Conservation (phyloP, 1,284 basidiomycete species). For the Ustilago crameri region DNA sequence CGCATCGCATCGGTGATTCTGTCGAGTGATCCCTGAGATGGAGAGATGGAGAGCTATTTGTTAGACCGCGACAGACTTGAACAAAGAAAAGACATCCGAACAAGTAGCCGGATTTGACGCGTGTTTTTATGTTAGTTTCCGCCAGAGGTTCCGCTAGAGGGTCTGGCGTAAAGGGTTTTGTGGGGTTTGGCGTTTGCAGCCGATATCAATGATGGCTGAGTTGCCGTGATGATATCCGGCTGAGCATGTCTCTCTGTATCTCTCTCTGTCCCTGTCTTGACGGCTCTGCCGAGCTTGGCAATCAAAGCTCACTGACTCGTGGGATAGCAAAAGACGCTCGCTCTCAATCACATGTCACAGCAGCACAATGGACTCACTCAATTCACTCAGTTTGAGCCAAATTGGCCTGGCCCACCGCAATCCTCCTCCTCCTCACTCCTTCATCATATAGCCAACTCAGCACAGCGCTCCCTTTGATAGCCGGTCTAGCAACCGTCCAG, state of each 20-base stretch:
- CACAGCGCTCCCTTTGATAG: slow-evolving; percentile 11
- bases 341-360: not conserved
- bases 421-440: not conserved
- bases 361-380: too few species aligned
- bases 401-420: slow-evolving; percentile 10
- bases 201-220: too few species aligned
- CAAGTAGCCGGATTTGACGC: slow-evolving; percentile 27
- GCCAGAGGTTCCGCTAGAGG: slow-evolving; percentile 41
- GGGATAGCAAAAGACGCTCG: not conserved
- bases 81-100: slow-evolving; percentile 11
- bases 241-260: not conserved
- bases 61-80: not conserved
- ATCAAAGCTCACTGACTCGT: not conserved
- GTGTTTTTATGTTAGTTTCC: slow-evolving; percentile 12
- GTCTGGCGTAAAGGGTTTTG: slow-evolving; percentile 33
- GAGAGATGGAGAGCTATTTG: not conserved
- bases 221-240: slow-evolving; percentile 36
- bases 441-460: not conserved
- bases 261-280: not conserved
- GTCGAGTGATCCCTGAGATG: not conserved
- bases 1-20: not conserved
- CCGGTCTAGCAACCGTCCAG: slow-evolving; percentile 37
- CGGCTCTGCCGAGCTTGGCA: not conserved
- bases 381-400: slow-evolving; percentile 22
- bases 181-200: not conserved